Evolutionary conservation across 2,329 filamentous ascomycete species (phyloP), one percentile per base, ranked within the genome.

Genomic region (Aspergillus sp.): DNA sequence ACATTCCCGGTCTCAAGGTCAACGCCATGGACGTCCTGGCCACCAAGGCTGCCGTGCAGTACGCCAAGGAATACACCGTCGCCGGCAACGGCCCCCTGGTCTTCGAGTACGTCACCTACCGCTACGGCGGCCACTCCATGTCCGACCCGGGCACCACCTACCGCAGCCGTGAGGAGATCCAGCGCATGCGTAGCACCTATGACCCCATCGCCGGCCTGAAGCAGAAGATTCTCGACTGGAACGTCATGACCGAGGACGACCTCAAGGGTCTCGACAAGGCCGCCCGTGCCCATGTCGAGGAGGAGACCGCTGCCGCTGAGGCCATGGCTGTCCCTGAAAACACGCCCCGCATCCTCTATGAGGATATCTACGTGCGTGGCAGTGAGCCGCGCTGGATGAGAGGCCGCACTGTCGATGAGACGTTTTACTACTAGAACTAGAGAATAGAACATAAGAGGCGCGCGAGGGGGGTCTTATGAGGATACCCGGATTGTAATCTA

Each of bases 101-200:
- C 63, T 85, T 94, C 71, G 93, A 98, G 77, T 98, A 95, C 72
- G 90, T 98, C 66, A 98, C 93, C 62, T 98, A 98, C 85, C 83
- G 93, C 65, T 98, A 98, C 72, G 93, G 93, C 69, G 93, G 93
- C 59, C 93, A 98, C 84, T 96, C 89, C 75, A 98, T 98, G 93
- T 97, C 91, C 66, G 93, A 98, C 73, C 93, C 93, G 50, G 93
- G 93, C 71, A 98, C 93, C 71, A 97, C 93, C 63, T 98, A 98
- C 85, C 86, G 90, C 72, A 96, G 91, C 60, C 89, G 93, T 73
- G 93, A 98, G 78, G 93, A 98, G 77, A 95, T 98, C 67, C 91
- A 96, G 79, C 90, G 91, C 72, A 98, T 98, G 93, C 88, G 93
- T 65, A 94, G 86, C 62, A 98, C 93, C 74, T 88, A 97, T 75